These are phyloP conservation scores for Yarrowia porcina DNA, from an alignment of 805 yeast genomes.

Conservation along the genomic window DNA sequence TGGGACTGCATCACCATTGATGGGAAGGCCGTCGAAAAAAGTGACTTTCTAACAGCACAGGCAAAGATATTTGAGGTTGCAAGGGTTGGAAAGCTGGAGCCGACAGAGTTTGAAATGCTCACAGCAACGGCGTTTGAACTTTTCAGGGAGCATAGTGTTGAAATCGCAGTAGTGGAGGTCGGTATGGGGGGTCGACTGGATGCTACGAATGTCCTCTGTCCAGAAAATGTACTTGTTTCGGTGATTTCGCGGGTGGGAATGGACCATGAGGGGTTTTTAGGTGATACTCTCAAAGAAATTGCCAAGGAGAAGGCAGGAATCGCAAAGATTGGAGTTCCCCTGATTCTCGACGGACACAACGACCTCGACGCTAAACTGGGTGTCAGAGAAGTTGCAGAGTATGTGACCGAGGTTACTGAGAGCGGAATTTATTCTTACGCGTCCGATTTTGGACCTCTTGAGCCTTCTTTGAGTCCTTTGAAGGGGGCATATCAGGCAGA, in stretches of 20 bases:
- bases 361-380: slow-evolving; percentile 48
- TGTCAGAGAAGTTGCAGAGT: slow-evolving; percentile 42
- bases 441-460: neutral
- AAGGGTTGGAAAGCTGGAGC: slow-evolving; percentile 34
- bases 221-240: slow-evolving; percentile 51
- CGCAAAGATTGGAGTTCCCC: slow-evolving; percentile 56
- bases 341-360: slow-evolving; percentile 73
- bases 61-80: neutral
- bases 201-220: slow-evolving; percentile 68
- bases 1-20: slow-evolving; percentile 75
- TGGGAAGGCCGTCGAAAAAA: slow-evolving; percentile 53
- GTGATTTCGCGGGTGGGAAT: slow-evolving; percentile 82
- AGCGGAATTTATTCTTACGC: slow-evolving; percentile 28
- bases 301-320: slow-evolving; percentile 87
- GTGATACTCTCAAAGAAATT: slow-evolving; percentile 59
- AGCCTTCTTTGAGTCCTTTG: slow-evolving; percentile 47
- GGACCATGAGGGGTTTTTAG: slow-evolving; percentile 80
- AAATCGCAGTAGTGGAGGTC: slow-evolving; percentile 84
- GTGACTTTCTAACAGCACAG: slow-evolving; percentile 40
- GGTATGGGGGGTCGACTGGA: slow-evolving; percentile 90
- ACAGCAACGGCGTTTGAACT: slow-evolving; percentile 83
- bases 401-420: slow-evolving; percentile 36
- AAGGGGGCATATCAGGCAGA: slow-evolving; percentile 69
- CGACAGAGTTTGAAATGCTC: slow-evolving; percentile 84
- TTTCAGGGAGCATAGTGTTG: slow-evolving; percentile 57